Base-by-base conservation (phyloP, 164 flowering plant species). In the Macadamia integrifolia region DNA sequence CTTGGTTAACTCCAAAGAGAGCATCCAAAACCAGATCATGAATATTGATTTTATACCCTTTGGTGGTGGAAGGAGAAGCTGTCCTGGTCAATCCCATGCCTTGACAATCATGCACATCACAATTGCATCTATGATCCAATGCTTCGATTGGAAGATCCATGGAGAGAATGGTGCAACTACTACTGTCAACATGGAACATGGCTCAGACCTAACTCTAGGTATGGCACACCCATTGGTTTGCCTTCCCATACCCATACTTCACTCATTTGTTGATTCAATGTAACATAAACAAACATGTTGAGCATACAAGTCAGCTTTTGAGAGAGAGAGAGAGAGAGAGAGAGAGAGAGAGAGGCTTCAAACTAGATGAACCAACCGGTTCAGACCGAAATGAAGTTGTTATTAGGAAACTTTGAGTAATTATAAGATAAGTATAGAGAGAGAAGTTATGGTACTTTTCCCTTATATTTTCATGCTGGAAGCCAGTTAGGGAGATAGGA, bases 61-160 rank as follows among this genome's bases (percentile, higher is more conserved):
- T 66, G 88, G 91, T 30, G 78, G 72, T 23, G 91, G 88, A 31
- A 69, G 85, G 58, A 75, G 89, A 75, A 71, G 78, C 11, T 87
- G 89, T 62, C 91, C 87, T 9, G 91, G 91, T n/a, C 70, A 69
- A 8, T 69, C 83, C 14, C 72, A 83, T 8, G 88, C 83, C 1
- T 29, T 82, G 46, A 69, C 57, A 14, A 68, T 79, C 35, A 67
- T 83, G 23, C 87, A 76, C 9, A 43, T 72, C 17, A 78, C 67
- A 28, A 68, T 86, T 55, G 91, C 72, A 0, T 65, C 77, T 0
- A 15, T 85, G 79, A 60, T 83, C 53, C 88, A 86, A 66, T 83
- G 86, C 74, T 85, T 86, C 66, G 80, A 84, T 0, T 86, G 82
- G 84, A 29, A 42, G 17, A 17, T 58, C 2, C 4, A 58, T 56